These are phyloP conservation scores for Nidularia pulvinata DNA, from an alignment of 768 basidiomycete species.

Conservation along the genomic window DNA sequence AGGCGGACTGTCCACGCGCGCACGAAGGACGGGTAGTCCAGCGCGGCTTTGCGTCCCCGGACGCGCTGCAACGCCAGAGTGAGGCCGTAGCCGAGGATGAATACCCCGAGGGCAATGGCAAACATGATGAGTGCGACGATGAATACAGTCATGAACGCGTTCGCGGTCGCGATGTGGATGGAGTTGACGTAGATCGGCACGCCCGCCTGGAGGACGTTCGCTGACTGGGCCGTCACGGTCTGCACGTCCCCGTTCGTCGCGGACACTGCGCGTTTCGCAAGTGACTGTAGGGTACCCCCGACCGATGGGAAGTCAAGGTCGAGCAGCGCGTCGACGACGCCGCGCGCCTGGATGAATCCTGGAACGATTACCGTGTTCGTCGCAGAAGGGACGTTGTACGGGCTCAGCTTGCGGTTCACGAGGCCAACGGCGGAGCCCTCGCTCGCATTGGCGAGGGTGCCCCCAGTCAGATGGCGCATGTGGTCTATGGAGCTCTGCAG, in stretches of 20 bases:
- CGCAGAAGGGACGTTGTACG: constrained; percentile 53
- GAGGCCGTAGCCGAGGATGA: constrained; percentile 53
- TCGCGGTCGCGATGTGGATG: constrained; percentile 78
- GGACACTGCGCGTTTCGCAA: background rate
- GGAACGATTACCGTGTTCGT: background rate
- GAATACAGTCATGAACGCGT: constrained; percentile 92
- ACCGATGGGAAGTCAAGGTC: background rate
- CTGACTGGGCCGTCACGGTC: constrained; percentile 60
- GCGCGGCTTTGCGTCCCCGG: constrained; percentile 11
- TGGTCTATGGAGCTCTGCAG: constrained; percentile 79
- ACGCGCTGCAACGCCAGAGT: constrained; percentile 25
- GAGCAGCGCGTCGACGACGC: background rate
- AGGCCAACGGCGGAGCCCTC: constrained; percentile 66
- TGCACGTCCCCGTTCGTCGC: constrained; percentile 45
- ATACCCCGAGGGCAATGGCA: constrained; percentile 51
- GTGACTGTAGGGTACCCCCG: background rate
- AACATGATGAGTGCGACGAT: constrained; percentile 67
- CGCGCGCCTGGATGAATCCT: background rate
- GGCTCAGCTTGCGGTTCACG: constrained; percentile 81
- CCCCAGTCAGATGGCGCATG: constrained; percentile 86
- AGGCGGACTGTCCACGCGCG: constrained; percentile 65
- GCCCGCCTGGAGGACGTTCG: constrained; percentile 76
- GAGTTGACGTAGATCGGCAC: constrained; percentile 82
- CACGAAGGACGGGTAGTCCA: constrained; percentile 44
- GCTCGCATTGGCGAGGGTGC: constrained; percentile 59